These are phyloP conservation scores for Hsuehochloa calcarea DNA, from an alignment of 176 grass and related monocot species.

Conservation along the genomic window DNA sequence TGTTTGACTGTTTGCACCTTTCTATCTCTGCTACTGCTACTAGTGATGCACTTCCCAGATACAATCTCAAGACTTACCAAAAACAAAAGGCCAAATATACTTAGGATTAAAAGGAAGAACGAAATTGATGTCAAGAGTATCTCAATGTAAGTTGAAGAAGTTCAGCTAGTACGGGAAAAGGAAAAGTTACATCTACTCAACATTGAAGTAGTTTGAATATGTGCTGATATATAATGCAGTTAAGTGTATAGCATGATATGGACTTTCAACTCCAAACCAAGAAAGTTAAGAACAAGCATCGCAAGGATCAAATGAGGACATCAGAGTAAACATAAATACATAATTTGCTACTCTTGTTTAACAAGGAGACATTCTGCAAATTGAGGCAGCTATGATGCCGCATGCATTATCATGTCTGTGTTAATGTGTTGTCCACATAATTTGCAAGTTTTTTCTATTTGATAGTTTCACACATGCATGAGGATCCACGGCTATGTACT, in stretches of 20 bases:
- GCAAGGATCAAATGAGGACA: neutral
- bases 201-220: neutral
- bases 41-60: neutral
- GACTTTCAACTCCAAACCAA: neutral
- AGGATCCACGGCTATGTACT: neutral
- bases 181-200: neutral
- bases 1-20: neutral
- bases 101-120: neutral
- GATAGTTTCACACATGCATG: neutral
- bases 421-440: neutral
- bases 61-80: neutral
- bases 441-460: neutral
- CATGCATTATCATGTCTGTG: neutral
- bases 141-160: neutral
- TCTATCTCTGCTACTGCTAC: neutral
- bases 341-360: neutral
- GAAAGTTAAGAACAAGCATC: neutral
- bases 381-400: neutral
- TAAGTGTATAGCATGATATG: neutral
- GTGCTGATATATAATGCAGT: neutral
- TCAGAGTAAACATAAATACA: neutral
- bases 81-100: neutral
- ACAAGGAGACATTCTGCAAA: neutral
- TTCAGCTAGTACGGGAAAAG: neutral
- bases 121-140: neutral